A percentile compares a stretch with the other conserved stretches of the same genome.
These are phyloP conservation scores for Eremochloa ophiuroides DNA, from an alignment of 176 grass and related monocot species.

Conservation along the genomic window DNA sequence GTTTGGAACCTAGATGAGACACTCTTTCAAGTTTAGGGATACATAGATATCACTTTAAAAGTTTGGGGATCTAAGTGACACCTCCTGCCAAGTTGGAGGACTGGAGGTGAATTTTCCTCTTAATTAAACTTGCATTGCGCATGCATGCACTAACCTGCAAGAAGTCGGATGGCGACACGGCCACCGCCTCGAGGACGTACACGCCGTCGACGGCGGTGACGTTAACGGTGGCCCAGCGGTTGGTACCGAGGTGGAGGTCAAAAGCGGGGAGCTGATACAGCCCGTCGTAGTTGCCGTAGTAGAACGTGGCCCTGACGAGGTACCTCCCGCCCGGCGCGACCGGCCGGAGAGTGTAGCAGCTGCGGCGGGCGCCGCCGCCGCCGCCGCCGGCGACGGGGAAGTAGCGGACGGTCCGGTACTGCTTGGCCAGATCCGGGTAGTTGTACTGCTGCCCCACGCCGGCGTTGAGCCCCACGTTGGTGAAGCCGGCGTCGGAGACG, in stretches of 20 bases:
- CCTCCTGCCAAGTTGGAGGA: too few relatives aligned
- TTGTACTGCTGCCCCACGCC: constrained; percentile 7
- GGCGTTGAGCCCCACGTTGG: constrained; percentile 17
- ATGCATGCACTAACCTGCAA: too few relatives aligned
- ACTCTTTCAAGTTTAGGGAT: too few relatives aligned
- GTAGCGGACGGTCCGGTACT: constrained; percentile 29
- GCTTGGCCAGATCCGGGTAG: neutral
- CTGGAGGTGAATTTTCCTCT: too few relatives aligned
- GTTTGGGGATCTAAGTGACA: too few relatives aligned
- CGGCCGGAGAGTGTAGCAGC: constrained; percentile 43
- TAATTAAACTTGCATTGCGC: too few relatives aligned
- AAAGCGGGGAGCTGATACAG: neutral
- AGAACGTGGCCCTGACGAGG: constrained; percentile 28
- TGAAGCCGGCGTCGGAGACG: constrained; percentile 35
- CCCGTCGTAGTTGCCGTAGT: constrained; percentile 55
- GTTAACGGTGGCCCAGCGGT: constrained; percentile 45
- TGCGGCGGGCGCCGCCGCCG: neutral
- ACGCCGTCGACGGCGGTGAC: neutral
- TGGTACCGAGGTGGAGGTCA: constrained; percentile 44
- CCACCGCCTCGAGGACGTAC: constrained; percentile 16
- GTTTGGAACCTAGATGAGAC: too few relatives aligned
- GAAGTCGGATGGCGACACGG: constrained; percentile 20
- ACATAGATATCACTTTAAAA: too few relatives aligned
- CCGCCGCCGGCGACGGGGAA: neutral
- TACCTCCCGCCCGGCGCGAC: constrained; percentile 19